Conservation (phyloP, 1,139 yeast genomes). For the Cylindricascospora bacillispora region DNA sequence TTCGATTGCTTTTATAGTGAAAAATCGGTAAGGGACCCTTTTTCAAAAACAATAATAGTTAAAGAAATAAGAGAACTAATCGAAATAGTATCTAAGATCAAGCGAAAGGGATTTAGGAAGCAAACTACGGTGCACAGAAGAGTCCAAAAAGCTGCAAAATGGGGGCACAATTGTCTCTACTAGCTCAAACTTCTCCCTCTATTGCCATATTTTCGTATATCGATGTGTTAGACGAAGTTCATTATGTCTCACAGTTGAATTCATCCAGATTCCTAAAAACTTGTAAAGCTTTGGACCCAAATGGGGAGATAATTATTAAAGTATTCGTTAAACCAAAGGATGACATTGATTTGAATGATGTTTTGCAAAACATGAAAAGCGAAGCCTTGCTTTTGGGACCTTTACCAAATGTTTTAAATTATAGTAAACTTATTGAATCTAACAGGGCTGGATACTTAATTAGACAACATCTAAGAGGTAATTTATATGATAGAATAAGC, state of each 20-base stretch:
- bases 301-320: slow-evolving; percentile 66
- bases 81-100: too few species aligned
- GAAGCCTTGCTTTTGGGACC: slow-evolving; percentile 29
- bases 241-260: slow-evolving; percentile 57
- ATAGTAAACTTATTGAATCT: slow-evolving; percentile 65
- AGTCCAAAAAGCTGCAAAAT: too few species aligned
- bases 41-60: too few species aligned
- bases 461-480: slow-evolving; percentile 67
- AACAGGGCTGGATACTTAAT: slow-evolving; percentile 86
- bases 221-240: slow-evolving; percentile 60
- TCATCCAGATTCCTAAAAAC: slow-evolving; percentile 81
- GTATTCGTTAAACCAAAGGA: slow-evolving; percentile 66
- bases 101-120: too few species aligned
- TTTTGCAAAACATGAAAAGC: slow-evolving; percentile 18
- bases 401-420: slow-evolving; percentile 58
- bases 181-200: slow-evolving; percentile 86
- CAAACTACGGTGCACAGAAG: too few species aligned
- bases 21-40: too few species aligned
- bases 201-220: slow-evolving; percentile 86
- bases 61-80: too few species aligned
- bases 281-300: slow-evolving; percentile 57
- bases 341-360: slow-evolving; percentile 24
- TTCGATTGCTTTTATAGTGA: too few species aligned
- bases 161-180: slow-evolving; percentile 78
- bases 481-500: slow-evolving; percentile 75